phyloP scores from a whole-genome alignment of 2,329 filamentous ascomycete species.

The Rhexocercosporidium sp. region DNA sequence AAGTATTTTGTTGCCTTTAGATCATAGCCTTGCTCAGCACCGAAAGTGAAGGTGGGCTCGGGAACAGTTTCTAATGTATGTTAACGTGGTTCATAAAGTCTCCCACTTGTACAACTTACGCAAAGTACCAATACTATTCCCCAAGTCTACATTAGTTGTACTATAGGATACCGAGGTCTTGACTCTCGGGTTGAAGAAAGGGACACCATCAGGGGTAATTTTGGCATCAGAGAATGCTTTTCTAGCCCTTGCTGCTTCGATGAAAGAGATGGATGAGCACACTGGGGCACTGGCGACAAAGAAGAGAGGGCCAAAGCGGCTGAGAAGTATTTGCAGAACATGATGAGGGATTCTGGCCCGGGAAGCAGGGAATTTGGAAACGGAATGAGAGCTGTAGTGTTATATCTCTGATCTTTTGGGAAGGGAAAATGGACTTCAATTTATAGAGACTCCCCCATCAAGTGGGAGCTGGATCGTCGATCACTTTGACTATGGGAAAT shows the following conservation, averaged over 20 bases:
- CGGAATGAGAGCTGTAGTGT: neutral
- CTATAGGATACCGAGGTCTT: neutral
- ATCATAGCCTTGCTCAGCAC: neutral
- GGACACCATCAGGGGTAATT: neutral
- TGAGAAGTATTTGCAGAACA: neutral
- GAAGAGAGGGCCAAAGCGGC: neutral
- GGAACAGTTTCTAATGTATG: neutral
- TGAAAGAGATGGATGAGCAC: neutral
- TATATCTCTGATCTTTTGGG: neutral
- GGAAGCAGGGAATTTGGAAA: neutral
- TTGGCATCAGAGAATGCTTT: neutral
- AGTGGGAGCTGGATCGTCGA: neutral
- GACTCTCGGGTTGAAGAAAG: neutral
- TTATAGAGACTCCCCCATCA: neutral
- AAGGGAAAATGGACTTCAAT: neutral
- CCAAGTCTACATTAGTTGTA: neutral
- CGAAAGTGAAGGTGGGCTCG: neutral
- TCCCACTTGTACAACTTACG: neutral
- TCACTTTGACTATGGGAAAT: neutral
- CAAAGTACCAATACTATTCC: neutral
- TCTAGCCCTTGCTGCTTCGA: neutral
- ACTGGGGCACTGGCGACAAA: neutral
- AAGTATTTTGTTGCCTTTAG: slow-evolving; percentile 2
- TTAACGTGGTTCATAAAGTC: neutral
- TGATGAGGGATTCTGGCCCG: neutral